Evolutionary conservation across 2,329 filamentous ascomycete species (phyloP).

Genomic region (Ceratocystis variospora): DNA sequence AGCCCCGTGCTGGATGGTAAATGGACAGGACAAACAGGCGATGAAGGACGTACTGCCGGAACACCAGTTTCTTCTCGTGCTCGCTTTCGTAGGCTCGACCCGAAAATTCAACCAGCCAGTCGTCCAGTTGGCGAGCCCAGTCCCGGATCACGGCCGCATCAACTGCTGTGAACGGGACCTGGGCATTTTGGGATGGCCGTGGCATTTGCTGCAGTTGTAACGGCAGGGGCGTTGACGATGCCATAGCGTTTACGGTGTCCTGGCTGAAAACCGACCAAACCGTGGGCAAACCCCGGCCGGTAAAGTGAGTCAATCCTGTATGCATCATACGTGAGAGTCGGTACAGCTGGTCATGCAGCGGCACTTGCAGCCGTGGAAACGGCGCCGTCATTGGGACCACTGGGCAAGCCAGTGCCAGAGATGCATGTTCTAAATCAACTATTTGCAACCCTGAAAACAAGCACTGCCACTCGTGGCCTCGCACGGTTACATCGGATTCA

Average conservation of each 20-base stretch:
- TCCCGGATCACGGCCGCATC: conserved; percentile 31
- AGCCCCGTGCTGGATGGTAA: conserved; percentile 29
- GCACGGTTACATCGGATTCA: conserved; percentile 25
- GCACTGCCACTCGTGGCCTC: conserved; percentile 27
- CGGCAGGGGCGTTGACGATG: conserved; percentile 16
- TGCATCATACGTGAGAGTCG: conserved; percentile 34
- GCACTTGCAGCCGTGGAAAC: conserved; percentile 27
- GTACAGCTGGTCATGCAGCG: conserved; percentile 30
- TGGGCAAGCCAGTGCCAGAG: conserved; percentile 30
- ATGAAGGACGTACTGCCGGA: conserved; percentile 29
- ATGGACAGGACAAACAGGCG: conserved; percentile 32
- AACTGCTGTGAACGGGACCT: conserved; percentile 27
- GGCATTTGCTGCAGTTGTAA: background rate
- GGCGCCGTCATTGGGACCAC: conserved; percentile 31
- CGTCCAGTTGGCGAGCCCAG: conserved; percentile 31
- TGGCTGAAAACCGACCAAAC: conserved; percentile 31
- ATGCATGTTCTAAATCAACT: conserved; percentile 33
- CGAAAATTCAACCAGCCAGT: conserved; percentile 31
- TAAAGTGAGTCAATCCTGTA: conserved; percentile 31
- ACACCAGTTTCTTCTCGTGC: conserved; percentile 12
- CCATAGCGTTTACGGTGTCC: background rate
- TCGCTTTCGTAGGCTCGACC: conserved; percentile 19
- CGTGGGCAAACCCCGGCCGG: conserved; percentile 30
- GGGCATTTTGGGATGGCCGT: conserved; percentile 12
- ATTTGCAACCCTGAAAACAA: conserved; percentile 31